These are phyloP conservation scores for Saccharomyces hybrid DNA, from an alignment of 1,139 yeast species.

Conservation along the genomic window DNA sequence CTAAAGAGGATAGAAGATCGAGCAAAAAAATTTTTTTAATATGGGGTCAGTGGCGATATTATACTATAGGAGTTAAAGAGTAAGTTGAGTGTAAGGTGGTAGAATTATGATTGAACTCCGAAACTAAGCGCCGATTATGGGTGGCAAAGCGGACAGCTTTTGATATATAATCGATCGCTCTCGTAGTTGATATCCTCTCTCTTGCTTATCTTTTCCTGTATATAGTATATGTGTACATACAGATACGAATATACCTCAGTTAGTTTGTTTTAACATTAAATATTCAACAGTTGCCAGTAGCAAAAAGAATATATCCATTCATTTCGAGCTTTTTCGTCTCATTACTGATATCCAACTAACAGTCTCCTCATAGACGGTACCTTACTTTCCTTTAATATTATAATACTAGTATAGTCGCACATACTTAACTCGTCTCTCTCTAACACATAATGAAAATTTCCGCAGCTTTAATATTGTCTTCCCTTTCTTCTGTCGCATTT, in stretches of 20 bases:
- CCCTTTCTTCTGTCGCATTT: slow-evolving; percentile 11
- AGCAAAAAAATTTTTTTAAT: background rate
- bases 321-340: background rate
- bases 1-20: background rate
- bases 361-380: slow-evolving; percentile 1
- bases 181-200: background rate
- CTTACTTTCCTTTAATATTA: background rate
- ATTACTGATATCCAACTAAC: background rate
- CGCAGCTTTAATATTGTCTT: slow-evolving; percentile 8
- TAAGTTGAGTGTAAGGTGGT: background rate
- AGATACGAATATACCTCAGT: background rate
- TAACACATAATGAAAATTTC: slow-evolving; percentile 13
- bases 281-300: background rate
- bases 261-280: background rate
- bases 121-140: background rate
- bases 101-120: background rate
- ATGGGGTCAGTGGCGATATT: background rate
- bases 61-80: background rate
- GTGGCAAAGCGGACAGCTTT: background rate
- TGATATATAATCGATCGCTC: background rate
- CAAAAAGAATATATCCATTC: background rate
- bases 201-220: background rate
- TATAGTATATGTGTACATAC: background rate
- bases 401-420: background rate
- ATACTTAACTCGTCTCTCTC: background rate